Base-by-base conservation (phyloP, 2,329 filamentous ascomycete species). In the Fusarium odoratissimum region DNA sequence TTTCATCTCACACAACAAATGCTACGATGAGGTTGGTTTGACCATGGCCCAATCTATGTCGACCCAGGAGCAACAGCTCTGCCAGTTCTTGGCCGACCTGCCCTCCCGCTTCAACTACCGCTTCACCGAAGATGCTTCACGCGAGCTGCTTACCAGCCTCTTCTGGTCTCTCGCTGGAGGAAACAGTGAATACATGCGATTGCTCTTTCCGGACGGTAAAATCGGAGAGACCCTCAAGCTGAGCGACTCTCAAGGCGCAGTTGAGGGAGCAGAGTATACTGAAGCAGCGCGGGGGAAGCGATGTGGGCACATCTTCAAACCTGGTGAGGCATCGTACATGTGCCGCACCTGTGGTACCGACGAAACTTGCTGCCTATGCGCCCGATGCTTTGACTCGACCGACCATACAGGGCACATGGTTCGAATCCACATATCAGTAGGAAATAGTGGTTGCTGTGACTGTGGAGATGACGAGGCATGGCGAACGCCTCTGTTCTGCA, bases 381-480 rank as follows among this genome's bases (percentile, higher is more conserved):
- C 93, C 78, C 91, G 92, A 74, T 99, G 96, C 83, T 99, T 97
- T 80, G 94, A 98, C 79, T 91, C 95, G 31, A 98, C 95, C 42
- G 95, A 99, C 79, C 96, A 99, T 82, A 92, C 94, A 16, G 95
- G 92, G 17, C 96, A 99, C 82, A 93, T 94, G 84, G 95, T 98
- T 61, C 92, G 93, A 77, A 94, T 99, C 65, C 93, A 89, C 64
- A 91, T 97, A 51, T 97, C 95, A 2, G 90, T 93, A 5, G 95
- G 95, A 11, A 97, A 98, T 79, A 96, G 93, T 78, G 95, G 95
- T 48, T 98, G 97, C 84, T 99, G 96, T 82, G 96, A 99, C 82
- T 99, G 96, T 80, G 96, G 96, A 66, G 96, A 99, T 79, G 90
- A 92, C 25, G 97, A 99, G 82, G 97, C 96, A 16, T 99, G 97